Evolutionary conservation across 345 rosid genomes (phyloP).

Genomic region (Sisymbrium altissimum): DNA sequence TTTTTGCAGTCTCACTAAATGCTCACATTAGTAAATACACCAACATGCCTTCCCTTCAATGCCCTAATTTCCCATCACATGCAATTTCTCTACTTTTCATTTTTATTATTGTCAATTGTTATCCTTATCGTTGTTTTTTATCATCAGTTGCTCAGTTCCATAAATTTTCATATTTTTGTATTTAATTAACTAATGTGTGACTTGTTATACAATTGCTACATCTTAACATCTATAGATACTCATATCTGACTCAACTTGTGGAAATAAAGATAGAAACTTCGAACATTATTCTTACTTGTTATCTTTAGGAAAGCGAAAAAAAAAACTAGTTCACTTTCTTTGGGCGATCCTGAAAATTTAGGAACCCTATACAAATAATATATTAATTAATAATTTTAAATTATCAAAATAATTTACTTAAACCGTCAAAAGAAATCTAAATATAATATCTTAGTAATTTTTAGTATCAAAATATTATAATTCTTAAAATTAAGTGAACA

Average conservation of each 20-base stretch:
- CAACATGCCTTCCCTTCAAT: slow-evolving; percentile 36
- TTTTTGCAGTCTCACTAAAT: slow-evolving; percentile 39
- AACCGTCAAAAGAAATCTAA: background rate
- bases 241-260: background rate
- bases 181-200: background rate
- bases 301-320: background rate
- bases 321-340: background rate
- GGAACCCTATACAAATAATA: background rate
- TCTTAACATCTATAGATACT: background rate
- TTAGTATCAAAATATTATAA: background rate
- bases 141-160: background rate
- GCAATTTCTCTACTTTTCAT: slow-evolving; percentile 8
- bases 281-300: background rate
- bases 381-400: background rate
- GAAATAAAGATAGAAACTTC: background rate
- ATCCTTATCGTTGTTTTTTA: background rate
- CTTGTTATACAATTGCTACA: background rate
- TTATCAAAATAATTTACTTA: background rate
- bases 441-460: background rate
- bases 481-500: background rate
- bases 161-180: background rate
- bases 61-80: slow-evolving; percentile 33
- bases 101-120: background rate
- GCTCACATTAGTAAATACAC: slow-evolving; percentile 35
- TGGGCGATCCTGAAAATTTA: background rate